A percentile compares a stretch with the other conserved stretches of the same genome.
phyloP scores from a whole-genome alignment of 2,329 filamentous ascomycete species.

The Colletotrichum navitas region DNA sequence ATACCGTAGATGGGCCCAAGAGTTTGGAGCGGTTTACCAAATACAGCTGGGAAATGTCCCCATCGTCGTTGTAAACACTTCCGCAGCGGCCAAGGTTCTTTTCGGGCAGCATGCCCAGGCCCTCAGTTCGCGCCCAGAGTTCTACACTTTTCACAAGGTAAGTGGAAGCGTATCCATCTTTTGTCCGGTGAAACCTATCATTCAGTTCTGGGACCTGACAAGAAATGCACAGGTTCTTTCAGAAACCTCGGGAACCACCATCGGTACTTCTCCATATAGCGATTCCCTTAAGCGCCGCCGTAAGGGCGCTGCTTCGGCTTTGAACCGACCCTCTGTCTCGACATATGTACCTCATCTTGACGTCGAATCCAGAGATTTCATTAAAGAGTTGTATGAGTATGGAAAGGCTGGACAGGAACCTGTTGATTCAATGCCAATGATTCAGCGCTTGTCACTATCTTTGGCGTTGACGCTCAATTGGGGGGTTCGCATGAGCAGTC shows the following conservation, averaged over 20 bases:
- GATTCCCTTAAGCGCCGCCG: slow-evolving; percentile 73
- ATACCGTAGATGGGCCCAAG: slow-evolving; percentile 66
- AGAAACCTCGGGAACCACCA: slow-evolving; percentile 75
- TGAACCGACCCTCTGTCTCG: slow-evolving; percentile 74
- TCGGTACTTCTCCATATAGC: slow-evolving; percentile 75
- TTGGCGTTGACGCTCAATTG: slow-evolving; percentile 75
- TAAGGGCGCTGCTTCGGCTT: slow-evolving; percentile 74
- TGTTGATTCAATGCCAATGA: slow-evolving; percentile 76
- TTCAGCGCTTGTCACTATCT: slow-evolving; percentile 73
- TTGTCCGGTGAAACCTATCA: not conserved
- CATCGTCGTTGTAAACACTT: slow-evolving; percentile 67
- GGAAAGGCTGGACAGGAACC: slow-evolving; percentile 66
- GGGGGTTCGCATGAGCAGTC: slow-evolving; percentile 72
- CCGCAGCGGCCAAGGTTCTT: slow-evolving; percentile 62
- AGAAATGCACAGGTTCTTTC: slow-evolving; percentile 64
- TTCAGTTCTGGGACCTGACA: not conserved
- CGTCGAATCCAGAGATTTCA: slow-evolving; percentile 72
- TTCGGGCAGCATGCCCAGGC: slow-evolving; percentile 67
- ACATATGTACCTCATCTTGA: slow-evolving; percentile 74
- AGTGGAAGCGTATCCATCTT: not conserved
- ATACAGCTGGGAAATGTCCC: slow-evolving; percentile 70
- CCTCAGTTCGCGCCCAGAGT: slow-evolving; percentile 66
- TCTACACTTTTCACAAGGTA: slow-evolving; percentile 72
- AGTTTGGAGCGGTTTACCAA: slow-evolving; percentile 65
- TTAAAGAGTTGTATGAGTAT: slow-evolving; percentile 70